phyloP scores from a whole-genome alignment of 2,329 filamentous ascomycete species.

The Clathrospora elynae region DNA sequence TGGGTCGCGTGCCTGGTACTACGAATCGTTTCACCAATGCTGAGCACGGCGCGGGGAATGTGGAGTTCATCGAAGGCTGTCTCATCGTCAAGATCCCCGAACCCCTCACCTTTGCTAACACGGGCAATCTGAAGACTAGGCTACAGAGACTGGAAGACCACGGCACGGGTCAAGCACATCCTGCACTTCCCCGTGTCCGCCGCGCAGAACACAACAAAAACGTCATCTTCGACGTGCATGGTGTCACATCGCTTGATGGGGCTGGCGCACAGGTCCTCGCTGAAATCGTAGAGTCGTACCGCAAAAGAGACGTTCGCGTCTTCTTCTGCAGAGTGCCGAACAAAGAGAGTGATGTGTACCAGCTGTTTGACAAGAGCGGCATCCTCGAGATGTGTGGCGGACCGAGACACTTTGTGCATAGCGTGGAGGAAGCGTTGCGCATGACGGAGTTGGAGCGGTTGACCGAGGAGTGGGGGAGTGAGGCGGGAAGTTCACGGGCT shows the following conservation, averaged over 20 bases:
- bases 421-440: slow-evolving; percentile 82
- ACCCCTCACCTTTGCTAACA: slow-evolving; percentile 95
- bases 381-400: slow-evolving; percentile 86
- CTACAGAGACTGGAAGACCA: slow-evolving; percentile 85
- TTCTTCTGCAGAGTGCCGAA: slow-evolving; percentile 69
- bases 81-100: slow-evolving; percentile 98
- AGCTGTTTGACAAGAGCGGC: slow-evolving; percentile 75
- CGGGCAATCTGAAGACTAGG: slow-evolving; percentile 84
- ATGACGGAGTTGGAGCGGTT: slow-evolving; percentile 74
- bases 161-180: slow-evolving; percentile 83
- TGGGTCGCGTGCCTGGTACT: slow-evolving; percentile 85
- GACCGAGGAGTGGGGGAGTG: slow-evolving; percentile 44
- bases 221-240: slow-evolving; percentile 95
- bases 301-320: slow-evolving; percentile 74
- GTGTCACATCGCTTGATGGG: slow-evolving; percentile 93
- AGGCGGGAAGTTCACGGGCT: slow-evolving; percentile 30
- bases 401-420: slow-evolving; percentile 74
- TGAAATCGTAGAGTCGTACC: slow-evolving; percentile 84
- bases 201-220: slow-evolving; percentile 83
- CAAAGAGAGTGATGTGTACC: slow-evolving; percentile 65
- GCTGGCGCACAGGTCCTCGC: slow-evolving; percentile 88
- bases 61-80: slow-evolving; percentile 90
- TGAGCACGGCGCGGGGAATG: slow-evolving; percentile 69
- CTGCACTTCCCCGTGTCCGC: slow-evolving; percentile 80
- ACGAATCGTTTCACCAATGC: slow-evolving; percentile 81